Evolutionary conservation across 352 stramenopile genomes (phyloP).

Genomic region (Phytophthora podocarpi): DNA sequence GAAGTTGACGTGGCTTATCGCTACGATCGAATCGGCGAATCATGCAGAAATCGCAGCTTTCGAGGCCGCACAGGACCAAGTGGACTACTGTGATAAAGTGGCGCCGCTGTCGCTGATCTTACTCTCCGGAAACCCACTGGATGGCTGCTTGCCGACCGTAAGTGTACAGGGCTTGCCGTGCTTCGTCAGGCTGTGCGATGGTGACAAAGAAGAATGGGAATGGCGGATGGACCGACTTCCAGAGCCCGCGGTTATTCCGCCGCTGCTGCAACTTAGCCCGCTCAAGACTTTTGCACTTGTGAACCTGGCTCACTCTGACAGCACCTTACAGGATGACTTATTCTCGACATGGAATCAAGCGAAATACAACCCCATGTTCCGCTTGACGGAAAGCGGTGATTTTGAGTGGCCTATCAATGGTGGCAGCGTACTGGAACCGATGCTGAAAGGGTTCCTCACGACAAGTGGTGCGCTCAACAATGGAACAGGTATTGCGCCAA

Average conservation of each 20-base stretch:
- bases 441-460: slow-evolving; percentile 55
- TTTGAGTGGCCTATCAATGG: slow-evolving; percentile 82
- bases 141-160: slow-evolving; percentile 63
- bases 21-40: slow-evolving; percentile 50
- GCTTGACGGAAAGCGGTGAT: slow-evolving; percentile 43
- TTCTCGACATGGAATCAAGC: slow-evolving; percentile 39
- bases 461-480: slow-evolving; percentile 26
- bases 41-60: slow-evolving; percentile 58
- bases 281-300: slow-evolving; percentile 54
- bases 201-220: slow-evolving; percentile 75
- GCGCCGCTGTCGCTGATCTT: slow-evolving; percentile 68
- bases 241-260: slow-evolving; percentile 38
- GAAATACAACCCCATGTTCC: slow-evolving; percentile 42
- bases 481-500: slow-evolving; percentile 37
- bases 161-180: slow-evolving; percentile 71
- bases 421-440: slow-evolving; percentile 54
- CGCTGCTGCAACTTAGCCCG: slow-evolving; percentile 57
- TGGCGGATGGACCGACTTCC: slow-evolving; percentile 55
- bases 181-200: slow-evolving; percentile 56
- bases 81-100: slow-evolving; percentile 54
- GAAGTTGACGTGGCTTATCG: slow-evolving; percentile 57
- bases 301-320: slow-evolving; percentile 43
- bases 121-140: slow-evolving; percentile 75
- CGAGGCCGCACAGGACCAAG: slow-evolving; percentile 51
- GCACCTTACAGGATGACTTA: slow-evolving; percentile 54